Evolutionary conservation across 345 rosid species (phyloP).

Genomic region (Linum tenue): DNA sequence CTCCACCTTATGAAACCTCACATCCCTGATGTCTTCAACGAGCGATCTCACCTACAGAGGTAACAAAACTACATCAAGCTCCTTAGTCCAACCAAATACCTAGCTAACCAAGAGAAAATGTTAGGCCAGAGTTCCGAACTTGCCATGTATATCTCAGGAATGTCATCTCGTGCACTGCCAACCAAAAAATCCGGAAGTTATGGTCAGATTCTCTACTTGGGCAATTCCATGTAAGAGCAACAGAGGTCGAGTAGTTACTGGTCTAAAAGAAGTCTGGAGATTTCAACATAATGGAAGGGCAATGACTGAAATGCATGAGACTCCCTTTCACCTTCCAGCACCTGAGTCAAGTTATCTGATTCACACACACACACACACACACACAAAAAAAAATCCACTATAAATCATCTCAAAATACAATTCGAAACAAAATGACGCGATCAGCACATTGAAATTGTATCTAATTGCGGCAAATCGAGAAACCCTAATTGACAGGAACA

Average conservation of each 20-base stretch:
- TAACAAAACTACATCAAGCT: background rate
- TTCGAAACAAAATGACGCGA: background rate
- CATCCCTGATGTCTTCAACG: conserved; percentile 87
- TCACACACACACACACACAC: conserved; percentile 4
- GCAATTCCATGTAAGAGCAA: background rate
- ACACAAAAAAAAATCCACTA: conserved; percentile 5
- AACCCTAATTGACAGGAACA: conserved; percentile 1
- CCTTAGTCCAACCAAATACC: conserved; percentile 3
- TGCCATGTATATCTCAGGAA: conserved; percentile 86
- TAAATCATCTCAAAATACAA: too few relatives aligned
- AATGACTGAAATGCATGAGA: conserved; percentile 73
- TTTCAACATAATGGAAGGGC: conserved; percentile 84
- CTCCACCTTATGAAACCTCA: conserved; percentile 86
- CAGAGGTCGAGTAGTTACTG: conserved; percentile 37
- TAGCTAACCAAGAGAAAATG: background rate
- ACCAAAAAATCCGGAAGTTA: background rate
- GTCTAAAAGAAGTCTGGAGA: conserved; percentile 77
- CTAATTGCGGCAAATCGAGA: background rate
- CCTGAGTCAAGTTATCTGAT: conserved; percentile 56
- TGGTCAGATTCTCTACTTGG: background rate
- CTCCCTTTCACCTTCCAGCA: conserved; percentile 84
- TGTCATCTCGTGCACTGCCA: conserved; percentile 81
- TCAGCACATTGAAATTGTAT: background rate
- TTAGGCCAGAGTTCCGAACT: conserved; percentile 13
- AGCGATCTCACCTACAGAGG: conserved; percentile 65